phyloP scores from a whole-genome alignment of 768 basidiomycete species.

The Suillus occidentalis region DNA sequence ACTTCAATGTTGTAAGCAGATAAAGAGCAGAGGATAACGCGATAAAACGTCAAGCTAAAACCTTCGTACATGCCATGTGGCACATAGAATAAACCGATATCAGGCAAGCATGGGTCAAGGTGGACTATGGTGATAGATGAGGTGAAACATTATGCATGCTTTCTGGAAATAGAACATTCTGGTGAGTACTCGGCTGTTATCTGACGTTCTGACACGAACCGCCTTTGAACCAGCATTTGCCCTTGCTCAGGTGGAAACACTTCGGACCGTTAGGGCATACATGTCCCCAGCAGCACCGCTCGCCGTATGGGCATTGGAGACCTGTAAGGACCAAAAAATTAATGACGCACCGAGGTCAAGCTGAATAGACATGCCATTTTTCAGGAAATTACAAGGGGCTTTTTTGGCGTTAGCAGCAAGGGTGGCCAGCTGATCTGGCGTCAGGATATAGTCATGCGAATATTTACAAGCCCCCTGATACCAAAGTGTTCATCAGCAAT shows the following conservation, averaged over 20 bases:
- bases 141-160: constrained; percentile 39
- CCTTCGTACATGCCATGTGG: constrained; percentile 23
- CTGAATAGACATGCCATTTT: constrained; percentile 53
- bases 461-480: constrained; percentile 72
- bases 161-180: constrained; percentile 24
- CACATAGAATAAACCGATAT: constrained; percentile 22
- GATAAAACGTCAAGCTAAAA: constrained; percentile 14
- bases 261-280: constrained; percentile 76
- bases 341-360: constrained; percentile 1
- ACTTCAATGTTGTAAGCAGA: constrained; percentile 22
- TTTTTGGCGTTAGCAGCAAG: constrained; percentile 79
- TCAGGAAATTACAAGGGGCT: constrained; percentile 82
- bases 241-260: constrained; percentile 68
- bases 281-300: constrained; percentile 82
- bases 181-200: neutral
- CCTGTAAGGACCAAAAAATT: constrained; percentile 39
- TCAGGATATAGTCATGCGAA: constrained; percentile 76
- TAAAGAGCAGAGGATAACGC: constrained; percentile 5
- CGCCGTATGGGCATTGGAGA: constrained; percentile 72
- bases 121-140: constrained; percentile 14
- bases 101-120: constrained; percentile 22
- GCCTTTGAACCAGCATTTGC: constrained; percentile 89
- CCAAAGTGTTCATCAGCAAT: constrained; percentile 16
- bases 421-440: constrained; percentile 68
- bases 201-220: constrained; percentile 32